phyloP scores from a whole-genome alignment of 202 grass and related monocot genomes.

The Schoenoplectus tabernaemontani region DNA sequence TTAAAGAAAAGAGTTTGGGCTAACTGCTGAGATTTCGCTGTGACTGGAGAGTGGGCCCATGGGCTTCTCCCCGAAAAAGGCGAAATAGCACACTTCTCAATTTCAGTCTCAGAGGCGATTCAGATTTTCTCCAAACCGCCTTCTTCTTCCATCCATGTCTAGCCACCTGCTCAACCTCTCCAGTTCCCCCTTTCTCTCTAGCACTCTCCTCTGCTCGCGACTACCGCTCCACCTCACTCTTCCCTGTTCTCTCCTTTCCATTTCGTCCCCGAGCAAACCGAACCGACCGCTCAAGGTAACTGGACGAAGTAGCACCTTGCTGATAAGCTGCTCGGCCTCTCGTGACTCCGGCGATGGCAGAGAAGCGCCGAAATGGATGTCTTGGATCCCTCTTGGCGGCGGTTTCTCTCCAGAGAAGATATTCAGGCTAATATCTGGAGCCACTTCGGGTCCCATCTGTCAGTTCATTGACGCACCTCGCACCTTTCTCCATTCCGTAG shows the following conservation, averaged over 20 bases:
- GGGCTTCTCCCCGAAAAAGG: background rate
- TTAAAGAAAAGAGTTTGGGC: too few relatives aligned
- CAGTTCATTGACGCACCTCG: constrained; percentile 80
- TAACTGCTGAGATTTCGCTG: too few relatives aligned
- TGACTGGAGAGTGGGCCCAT: background rate
- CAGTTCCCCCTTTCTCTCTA: background rate
- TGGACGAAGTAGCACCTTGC: constrained; percentile 21
- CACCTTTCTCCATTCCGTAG: constrained; percentile 87
- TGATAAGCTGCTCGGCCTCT: constrained; percentile 35
- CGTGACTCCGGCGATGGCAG: background rate
- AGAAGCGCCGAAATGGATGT: constrained; percentile 28
- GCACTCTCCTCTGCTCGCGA: background rate
- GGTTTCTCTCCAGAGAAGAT: constrained; percentile 48
- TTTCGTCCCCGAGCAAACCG: background rate
- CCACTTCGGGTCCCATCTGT: constrained; percentile 75
- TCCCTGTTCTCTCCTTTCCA: constrained; percentile 12
- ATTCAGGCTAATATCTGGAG: constrained; percentile 71
- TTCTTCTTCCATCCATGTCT: constrained; percentile 6
- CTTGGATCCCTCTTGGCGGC: constrained; percentile 50
- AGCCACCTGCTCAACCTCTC: constrained; percentile 7
- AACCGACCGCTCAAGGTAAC: background rate
- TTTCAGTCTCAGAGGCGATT: background rate
- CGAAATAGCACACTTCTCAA: background rate
- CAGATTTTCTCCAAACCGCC: background rate
- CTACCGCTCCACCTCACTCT: constrained; percentile 16